These are phyloP conservation scores for Adansonia grandidieri DNA, from an alignment of 441 rosid species.

Conservation along the genomic window DNA sequence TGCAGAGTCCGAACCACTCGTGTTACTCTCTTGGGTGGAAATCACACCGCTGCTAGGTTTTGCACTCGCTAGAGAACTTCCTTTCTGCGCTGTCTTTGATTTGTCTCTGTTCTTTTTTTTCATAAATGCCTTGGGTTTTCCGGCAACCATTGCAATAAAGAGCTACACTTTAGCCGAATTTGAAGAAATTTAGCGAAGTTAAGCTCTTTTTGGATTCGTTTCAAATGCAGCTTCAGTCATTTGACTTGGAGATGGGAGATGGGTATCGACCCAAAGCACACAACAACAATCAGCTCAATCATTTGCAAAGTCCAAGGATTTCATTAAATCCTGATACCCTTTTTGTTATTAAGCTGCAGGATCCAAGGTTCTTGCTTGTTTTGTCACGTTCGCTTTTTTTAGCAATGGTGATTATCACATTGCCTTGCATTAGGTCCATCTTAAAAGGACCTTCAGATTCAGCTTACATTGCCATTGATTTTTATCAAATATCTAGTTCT, in stretches of 20 bases:
- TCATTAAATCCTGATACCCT: slow-evolving; percentile 34
- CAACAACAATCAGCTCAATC: slow-evolving; percentile 27
- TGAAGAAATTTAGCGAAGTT: background rate
- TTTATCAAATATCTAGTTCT: slow-evolving; percentile 24
- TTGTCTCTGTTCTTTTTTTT: slow-evolving; percentile 8
- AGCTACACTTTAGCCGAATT: slow-evolving; percentile 20
- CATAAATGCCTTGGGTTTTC: slow-evolving; percentile 12
- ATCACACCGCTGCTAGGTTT: slow-evolving; percentile 52
- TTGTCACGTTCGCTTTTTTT: slow-evolving; percentile 51
- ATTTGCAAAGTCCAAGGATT: slow-evolving; percentile 24
- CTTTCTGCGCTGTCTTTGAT: slow-evolving; percentile 12
- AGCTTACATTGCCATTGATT: slow-evolving; percentile 8
- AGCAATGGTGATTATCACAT: slow-evolving; percentile 40
- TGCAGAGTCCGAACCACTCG: slow-evolving; percentile 34
- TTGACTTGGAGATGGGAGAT: slow-evolving; percentile 33
- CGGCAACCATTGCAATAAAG: slow-evolving; percentile 23
- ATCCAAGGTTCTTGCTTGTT: slow-evolving; percentile 42
- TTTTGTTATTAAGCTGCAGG: slow-evolving; percentile 49
- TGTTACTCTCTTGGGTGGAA: slow-evolving; percentile 54
- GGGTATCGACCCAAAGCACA: slow-evolving; percentile 31
- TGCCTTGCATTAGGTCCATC: slow-evolving; percentile 40
- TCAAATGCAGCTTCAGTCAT: slow-evolving; percentile 4
- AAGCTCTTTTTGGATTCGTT: slow-evolving; percentile 25
- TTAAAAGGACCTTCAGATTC: slow-evolving; percentile 31
- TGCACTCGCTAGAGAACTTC: slow-evolving; percentile 36